A percentile compares a stretch with the other conserved stretches of the same genome.
phyloP scores from a whole-genome alignment of 306 rosid species.

The Pterocarpus macrocarpus region DNA sequence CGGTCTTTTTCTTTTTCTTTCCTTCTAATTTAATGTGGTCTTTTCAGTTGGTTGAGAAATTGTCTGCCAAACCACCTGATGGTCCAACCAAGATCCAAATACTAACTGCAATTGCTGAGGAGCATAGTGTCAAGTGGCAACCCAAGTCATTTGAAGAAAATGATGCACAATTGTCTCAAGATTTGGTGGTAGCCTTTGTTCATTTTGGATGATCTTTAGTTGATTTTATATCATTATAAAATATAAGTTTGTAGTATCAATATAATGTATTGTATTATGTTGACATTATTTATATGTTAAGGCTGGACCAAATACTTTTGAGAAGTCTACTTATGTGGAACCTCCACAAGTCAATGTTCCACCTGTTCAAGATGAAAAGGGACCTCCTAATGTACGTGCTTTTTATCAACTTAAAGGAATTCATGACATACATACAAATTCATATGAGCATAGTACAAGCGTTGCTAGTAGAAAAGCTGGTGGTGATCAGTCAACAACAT shows the following conservation, averaged over 20 bases:
- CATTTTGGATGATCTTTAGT: slow-evolving; percentile 20
- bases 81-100: slow-evolving; percentile 84
- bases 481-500: slow-evolving; percentile 47
- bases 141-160: slow-evolving; percentile 72
- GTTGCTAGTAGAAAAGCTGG: slow-evolving; percentile 46
- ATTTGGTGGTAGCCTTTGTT: slow-evolving; percentile 67
- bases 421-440: slow-evolving; percentile 46
- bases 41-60: slow-evolving; percentile 89
- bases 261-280: slow-evolving; percentile 16
- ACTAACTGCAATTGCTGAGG: slow-evolving; percentile 87
- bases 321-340: slow-evolving; percentile 62
- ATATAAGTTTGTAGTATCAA: background rate
- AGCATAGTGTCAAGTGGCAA: slow-evolving; percentile 92
- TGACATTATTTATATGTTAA: slow-evolving; percentile 42
- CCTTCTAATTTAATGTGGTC: slow-evolving; percentile 41
- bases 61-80: slow-evolving; percentile 93
- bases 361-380: slow-evolving; percentile 58
- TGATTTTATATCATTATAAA: slow-evolving; percentile 35
- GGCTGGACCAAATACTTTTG: slow-evolving; percentile 77
- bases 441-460: slow-evolving; percentile 53
- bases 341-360: slow-evolving; percentile 60
- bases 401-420: slow-evolving; percentile 53
- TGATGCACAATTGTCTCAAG: slow-evolving; percentile 66
- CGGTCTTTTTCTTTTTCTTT: background rate
- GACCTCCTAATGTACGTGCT: slow-evolving; percentile 56